Conservation (phyloP, 2,329 filamentous ascomycete genomes). For the Fusarium redolens region DNA sequence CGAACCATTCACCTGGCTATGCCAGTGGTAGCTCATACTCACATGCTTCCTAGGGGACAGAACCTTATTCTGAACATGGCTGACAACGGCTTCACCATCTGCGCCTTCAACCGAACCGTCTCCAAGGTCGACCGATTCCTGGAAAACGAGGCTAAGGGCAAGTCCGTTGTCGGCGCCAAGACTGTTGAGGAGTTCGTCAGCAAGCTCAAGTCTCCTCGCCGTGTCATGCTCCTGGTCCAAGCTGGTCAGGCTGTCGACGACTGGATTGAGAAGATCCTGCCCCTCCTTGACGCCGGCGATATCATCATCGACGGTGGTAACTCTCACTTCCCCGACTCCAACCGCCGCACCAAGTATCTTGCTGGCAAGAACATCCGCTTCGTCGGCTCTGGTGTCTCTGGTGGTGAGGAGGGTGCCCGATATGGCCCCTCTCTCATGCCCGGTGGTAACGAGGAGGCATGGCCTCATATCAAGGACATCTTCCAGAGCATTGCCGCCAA, state of each 20-base stretch:
- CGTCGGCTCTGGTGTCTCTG: slow-evolving; percentile 96
- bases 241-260: slow-evolving; percentile 97
- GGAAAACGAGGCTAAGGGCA: slow-evolving; percentile 92
- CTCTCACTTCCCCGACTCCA: slow-evolving; percentile 99
- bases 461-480: slow-evolving; percentile 98
- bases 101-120: slow-evolving; percentile 98
- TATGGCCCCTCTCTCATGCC: slow-evolving; percentile 99
- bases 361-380: slow-evolving; percentile 89
- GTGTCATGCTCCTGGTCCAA: slow-evolving; percentile 99
- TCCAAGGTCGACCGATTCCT: slow-evolving; percentile 97
- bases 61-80: slow-evolving; percentile 92
- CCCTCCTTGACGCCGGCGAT: slow-evolving; percentile 84
- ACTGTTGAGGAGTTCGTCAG: slow-evolving; percentile 92
- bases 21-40: slow-evolving; percentile 31
- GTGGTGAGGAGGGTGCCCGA: slow-evolving; percentile 98
- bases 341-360: slow-evolving; percentile 94
- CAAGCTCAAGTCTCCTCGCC: slow-evolving; percentile 97
- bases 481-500: slow-evolving; percentile 98
- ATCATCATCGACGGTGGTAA: slow-evolving; percentile 99
- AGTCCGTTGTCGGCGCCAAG: slow-evolving; percentile 94
- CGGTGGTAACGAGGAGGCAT: slow-evolving; percentile 97
- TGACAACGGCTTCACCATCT: slow-evolving; percentile 94
- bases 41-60: slow-evolving; percentile 67
- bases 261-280: slow-evolving; percentile 96
- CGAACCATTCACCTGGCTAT: slow-evolving; percentile 4